These are phyloP conservation scores for Posidonia oceanica DNA, from an alignment of 116 monocot genomes.

Conservation along the genomic window DNA sequence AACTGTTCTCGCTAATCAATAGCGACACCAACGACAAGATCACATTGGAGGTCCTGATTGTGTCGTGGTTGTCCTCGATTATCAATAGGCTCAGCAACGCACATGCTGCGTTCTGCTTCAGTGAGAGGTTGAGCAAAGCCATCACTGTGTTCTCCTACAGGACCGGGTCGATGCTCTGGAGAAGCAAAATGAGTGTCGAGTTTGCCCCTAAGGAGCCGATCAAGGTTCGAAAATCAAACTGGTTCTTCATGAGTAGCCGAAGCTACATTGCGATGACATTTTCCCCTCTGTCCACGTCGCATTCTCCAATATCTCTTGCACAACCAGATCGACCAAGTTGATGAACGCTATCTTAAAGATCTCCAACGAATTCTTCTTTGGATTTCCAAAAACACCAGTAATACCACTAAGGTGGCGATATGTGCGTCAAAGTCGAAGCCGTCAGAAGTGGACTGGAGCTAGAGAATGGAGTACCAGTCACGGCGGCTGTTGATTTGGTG, in stretches of 20 bases:
- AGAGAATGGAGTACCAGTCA: no score
- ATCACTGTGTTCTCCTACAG: slow-evolving; percentile 88
- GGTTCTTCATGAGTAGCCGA: slow-evolving; percentile 70
- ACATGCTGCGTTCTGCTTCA: slow-evolving; percentile 94
- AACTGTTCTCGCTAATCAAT: slow-evolving; percentile 41
- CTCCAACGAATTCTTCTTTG: slow-evolving; percentile 13
- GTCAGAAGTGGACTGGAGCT: no score
- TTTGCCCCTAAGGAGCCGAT: slow-evolving; percentile 66
- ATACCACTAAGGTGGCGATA: background rate
- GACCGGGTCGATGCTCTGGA: slow-evolving; percentile 62
- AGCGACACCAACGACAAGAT: slow-evolving; percentile 73
- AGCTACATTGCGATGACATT: slow-evolving; percentile 35
- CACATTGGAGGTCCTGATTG: slow-evolving; percentile 70
- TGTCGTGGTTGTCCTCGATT: slow-evolving; percentile 62
- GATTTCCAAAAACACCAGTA: background rate
- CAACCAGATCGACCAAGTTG: background rate
- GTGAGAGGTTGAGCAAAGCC: slow-evolving; percentile 82
- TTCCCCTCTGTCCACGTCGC: slow-evolving; percentile 39
- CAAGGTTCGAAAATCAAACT: slow-evolving; percentile 59
- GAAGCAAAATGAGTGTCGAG: slow-evolving; percentile 41
- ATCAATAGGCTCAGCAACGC: slow-evolving; percentile 80
- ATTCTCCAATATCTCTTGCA: slow-evolving; percentile 18
- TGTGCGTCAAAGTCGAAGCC: no score
- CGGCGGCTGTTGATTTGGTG: no score
- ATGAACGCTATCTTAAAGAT: background rate